Evolutionary conservation across 192 early-diverging fungal species (phyloP).

Genomic region (Tieghemiomyces parasiticus): DNA sequence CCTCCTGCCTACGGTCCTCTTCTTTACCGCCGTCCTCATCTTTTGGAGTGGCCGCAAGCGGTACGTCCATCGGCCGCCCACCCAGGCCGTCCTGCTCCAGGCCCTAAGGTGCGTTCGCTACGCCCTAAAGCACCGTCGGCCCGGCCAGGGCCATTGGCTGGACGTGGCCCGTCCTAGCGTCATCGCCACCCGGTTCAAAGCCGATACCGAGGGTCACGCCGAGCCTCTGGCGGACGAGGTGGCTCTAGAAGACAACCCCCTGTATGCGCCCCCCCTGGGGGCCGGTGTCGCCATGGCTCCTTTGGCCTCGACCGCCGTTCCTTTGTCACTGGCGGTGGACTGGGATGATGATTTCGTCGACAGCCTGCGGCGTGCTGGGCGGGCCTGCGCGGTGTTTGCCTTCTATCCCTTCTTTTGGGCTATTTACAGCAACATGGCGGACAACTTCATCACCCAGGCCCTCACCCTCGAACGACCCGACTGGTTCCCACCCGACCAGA

Average conservation of each 20-base stretch:
- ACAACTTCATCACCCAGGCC: conserved; percentile 44
- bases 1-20: conserved; percentile 36
- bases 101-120: conserved; percentile 26
- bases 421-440: conserved; percentile 40
- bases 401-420: conserved; percentile 24
- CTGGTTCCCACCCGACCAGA: conserved; percentile 44
- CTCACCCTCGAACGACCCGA: conserved; percentile 34
- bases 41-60: conserved; percentile 32
- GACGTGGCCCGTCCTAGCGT: conserved; percentile 1
- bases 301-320: too few species aligned
- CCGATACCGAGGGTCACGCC: too few species aligned
- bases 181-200: too few species aligned
- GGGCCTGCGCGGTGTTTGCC: conserved; percentile 22
- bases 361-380: conserved; percentile 15
- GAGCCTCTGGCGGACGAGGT: too few species aligned
- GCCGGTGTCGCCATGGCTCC: neutral
- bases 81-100: conserved; percentile 36
- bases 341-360: conserved; percentile 21
- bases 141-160: conserved; percentile 6
- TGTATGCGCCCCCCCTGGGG: neutral
- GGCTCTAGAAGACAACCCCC: too few species aligned
- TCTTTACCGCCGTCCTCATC: conserved; percentile 31
- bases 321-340: too few species aligned
- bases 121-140: conserved; percentile 12
- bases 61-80: conserved; percentile 36